phyloP scores from a whole-genome alignment of 345 rosid species.

The Gossypium rotundifolium region DNA sequence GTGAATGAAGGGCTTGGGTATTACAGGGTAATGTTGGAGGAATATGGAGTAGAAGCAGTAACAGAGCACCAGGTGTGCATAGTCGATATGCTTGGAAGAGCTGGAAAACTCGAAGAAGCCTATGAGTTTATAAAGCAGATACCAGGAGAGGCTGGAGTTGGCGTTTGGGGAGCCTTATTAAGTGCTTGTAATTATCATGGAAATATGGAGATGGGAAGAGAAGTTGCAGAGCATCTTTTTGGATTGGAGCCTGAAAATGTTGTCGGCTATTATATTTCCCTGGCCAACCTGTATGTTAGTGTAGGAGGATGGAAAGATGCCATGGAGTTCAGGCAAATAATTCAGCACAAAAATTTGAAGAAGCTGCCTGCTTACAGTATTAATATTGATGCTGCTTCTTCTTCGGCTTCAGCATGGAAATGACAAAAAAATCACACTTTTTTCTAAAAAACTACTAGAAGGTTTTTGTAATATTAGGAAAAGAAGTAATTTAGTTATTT shows the following conservation, averaged over 20 bases:
- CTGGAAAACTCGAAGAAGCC: slow-evolving; percentile 44
- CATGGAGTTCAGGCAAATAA: slow-evolving; percentile 6
- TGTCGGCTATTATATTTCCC: slow-evolving; percentile 23
- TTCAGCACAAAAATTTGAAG: slow-evolving; percentile 3
- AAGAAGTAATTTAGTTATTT: no score
- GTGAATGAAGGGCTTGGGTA: slow-evolving; percentile 43
- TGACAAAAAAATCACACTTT: neutral
- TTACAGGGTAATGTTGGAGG: slow-evolving; percentile 36
- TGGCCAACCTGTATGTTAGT: slow-evolving; percentile 13
- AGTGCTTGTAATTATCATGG: slow-evolving; percentile 53
- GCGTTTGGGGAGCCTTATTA: slow-evolving; percentile 50
- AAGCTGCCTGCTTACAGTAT: slow-evolving; percentile 7
- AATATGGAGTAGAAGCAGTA: slow-evolving; percentile 32
- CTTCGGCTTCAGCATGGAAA: neutral
- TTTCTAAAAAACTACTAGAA: no score
- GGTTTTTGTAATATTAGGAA: no score
- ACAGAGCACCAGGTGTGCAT: slow-evolving; percentile 60
- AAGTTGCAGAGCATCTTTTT: slow-evolving; percentile 50
- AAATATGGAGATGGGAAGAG: slow-evolving; percentile 47
- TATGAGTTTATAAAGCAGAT: slow-evolving; percentile 37
- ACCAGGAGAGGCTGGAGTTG: slow-evolving; percentile 43
- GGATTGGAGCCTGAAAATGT: slow-evolving; percentile 52
- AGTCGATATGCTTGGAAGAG: slow-evolving; percentile 53
- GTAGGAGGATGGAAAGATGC: slow-evolving; percentile 18
- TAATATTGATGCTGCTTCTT: neutral